Evolutionary conservation across 495 filamentous ascomycete species (phyloP), one percentile per base, ranked within the genome.

Genomic region (Penicillium waksmanii): DNA sequence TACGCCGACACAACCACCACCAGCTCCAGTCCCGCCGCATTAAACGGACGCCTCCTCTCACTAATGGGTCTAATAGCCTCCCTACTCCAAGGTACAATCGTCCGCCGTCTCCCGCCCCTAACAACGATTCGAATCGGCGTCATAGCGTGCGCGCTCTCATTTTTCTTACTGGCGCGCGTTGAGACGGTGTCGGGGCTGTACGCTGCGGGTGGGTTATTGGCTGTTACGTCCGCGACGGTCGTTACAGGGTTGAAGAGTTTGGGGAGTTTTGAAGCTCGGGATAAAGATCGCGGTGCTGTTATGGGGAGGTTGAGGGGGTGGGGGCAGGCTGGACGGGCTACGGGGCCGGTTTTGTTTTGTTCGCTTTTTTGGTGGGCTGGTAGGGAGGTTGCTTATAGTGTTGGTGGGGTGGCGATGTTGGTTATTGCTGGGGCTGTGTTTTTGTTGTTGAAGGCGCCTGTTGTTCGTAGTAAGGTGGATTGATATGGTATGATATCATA

Each of bases 291-390:
- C 34, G 95, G 95, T 2, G 86, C 85, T 19, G 95, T 95, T 54
- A 72, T 98, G 58, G 95, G 95, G 0, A 85, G 91, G 51, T 85
- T 97, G 57, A 78, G 95, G 21, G 94, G 92, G 67, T 90, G 86
- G 77, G 89, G 95, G 3, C 95, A 98, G 76, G 79, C 93, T 10
- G 96, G 95, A 3, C 80, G 96, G 21, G 90, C 93, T 3, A 71
- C 94, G 18, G 95, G 95, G 0, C 95, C 95, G 2, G 66, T 98
- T 23, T 68, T 96, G 47, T 99, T 98, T 66, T 97, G 94, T 63
- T 88, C 90, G n/a, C 80, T 99, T 57, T 99, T 98, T 76, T 99
- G 95, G 95, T 99, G 96, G 96, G 93, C 91, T 33, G 95, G 96
- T 0, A 78, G 95, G 40, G 88, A 96, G 66, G 76, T 87, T 15